Base-by-base conservation (phyloP, 108 stramenopile genomes). In the Pseudonitzschia multistriata region DNA sequence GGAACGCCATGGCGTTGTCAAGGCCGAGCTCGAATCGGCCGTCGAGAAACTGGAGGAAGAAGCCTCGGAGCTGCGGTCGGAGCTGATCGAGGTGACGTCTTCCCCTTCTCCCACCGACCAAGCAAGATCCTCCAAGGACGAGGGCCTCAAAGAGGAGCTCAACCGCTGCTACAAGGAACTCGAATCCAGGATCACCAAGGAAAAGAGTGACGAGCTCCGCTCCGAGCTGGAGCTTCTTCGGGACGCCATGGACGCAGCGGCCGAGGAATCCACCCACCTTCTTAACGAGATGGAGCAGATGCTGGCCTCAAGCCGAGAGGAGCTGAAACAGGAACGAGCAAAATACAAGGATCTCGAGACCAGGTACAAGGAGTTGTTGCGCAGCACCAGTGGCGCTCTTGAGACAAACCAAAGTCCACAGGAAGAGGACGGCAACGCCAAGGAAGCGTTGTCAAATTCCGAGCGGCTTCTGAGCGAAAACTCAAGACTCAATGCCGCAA, bases 161-260 rank as follows among this genome's bases (percentile, higher is more conserved):
- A n/a, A 37, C 11, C 31, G n/a, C 11, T 19, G 31, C 36, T 59
- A 59, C 19, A 13, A 59, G 35, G 63, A 64, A 45, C 42, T 47
- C n/a, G 63, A 64, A 45, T 64, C 42, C 37, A 64, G 28, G 63
- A 64, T 47, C 29, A 25, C 63, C 5, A 21, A n/a, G 3, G 63
- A 40, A 45, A 45, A 47, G 40, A 45, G 24, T 15, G 22, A 11
- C 3, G 63, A 64, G 25, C 8, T 64, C 22, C 10, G 2, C 7
- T 15, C n/a, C 0, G 63, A 40, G 28, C 17, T 64, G 28, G 40
- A 64, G 11, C 47, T 42, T 7, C 29, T 45, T 1, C 22, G 28
- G 28, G 10, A 64, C 13, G 40, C 63, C 7, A 64, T 64, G 63
- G 63, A 64, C 13, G 63, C 28, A 39, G 63, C 63, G 24, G 37